Evolutionary conservation across 2,329 filamentous ascomycete species (phyloP).

Genomic region (Fusarium subglutinans): DNA sequence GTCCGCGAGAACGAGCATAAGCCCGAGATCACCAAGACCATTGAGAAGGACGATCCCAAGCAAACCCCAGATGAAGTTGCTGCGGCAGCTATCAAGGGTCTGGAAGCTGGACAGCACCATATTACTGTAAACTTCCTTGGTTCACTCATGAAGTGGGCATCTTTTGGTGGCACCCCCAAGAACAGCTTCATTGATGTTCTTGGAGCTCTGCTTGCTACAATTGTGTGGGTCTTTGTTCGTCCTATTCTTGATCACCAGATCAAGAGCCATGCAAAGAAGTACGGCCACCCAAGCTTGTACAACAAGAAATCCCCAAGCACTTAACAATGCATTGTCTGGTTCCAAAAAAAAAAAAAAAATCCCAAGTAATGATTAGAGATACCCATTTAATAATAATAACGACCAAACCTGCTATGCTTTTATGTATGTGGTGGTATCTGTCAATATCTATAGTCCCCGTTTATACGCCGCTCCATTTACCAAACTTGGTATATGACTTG

Average conservation of each 20-base stretch:
- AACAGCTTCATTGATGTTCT: constrained; percentile 69
- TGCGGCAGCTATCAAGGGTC: constrained; percentile 69
- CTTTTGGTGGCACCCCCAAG: constrained; percentile 63
- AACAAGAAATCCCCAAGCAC: constrained; percentile 41
- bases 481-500: constrained; percentile 68
- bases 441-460: constrained; percentile 11
- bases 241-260: constrained; percentile 67
- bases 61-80: constrained; percentile 85
- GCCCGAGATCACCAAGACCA: constrained; percentile 77
- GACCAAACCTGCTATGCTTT: neutral
- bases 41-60: constrained; percentile 85
- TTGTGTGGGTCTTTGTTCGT: constrained; percentile 68
- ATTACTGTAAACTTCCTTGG: constrained; percentile 81
- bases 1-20: constrained; percentile 81
- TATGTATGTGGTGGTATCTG: constrained; percentile 34
- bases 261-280: constrained; percentile 61
- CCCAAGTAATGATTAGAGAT: constrained; percentile 17
- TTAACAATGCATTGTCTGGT: neutral
- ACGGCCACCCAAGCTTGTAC: constrained; percentile 66
- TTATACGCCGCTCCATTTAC: constrained; percentile 70
- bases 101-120: constrained; percentile 84
- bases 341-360: neutral
- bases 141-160: constrained; percentile 72
- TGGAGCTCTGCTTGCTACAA: constrained; percentile 60
- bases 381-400: constrained; percentile 35